A percentile compares a stretch with the other conserved stretches of the same genome.
These are phyloP conservation scores for Prunus mira DNA, from an alignment of 306 rosid genomes.

Conservation along the genomic window DNA sequence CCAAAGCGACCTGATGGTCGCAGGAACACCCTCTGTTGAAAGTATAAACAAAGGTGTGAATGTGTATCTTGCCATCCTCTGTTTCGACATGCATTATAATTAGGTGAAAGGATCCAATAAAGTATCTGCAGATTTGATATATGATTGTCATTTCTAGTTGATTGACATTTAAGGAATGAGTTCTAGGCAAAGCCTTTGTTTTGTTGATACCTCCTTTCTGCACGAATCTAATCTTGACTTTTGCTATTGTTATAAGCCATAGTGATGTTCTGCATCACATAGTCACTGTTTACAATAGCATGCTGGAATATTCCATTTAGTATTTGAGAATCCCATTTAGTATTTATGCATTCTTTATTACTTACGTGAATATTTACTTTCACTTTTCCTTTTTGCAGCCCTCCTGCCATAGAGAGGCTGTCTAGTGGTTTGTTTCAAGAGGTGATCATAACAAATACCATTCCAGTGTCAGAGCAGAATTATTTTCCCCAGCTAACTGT, in stretches of 20 bases:
- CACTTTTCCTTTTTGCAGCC: slow-evolving; percentile 50
- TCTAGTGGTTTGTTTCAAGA: slow-evolving; percentile 93
- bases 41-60: not conserved
- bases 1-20: not conserved
- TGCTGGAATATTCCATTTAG: no score
- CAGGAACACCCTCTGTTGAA: not conserved
- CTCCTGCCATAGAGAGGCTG: slow-evolving; percentile 93
- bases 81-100: not conserved
- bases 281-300: no score
- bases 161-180: not conserved
- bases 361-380: not conserved
- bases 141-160: not conserved
- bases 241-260: not conserved
- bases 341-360: not conserved
- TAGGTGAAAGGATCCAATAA: not conserved
- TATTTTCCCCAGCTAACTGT: slow-evolving; percentile 90
- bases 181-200: not conserved
- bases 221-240: not conserved
- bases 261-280: no score
- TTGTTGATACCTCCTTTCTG: not conserved
- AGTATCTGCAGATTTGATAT: not conserved
- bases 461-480: slow-evolving; percentile 77
- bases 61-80: not conserved
- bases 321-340: not conserved
- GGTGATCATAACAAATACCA: slow-evolving; percentile 88